Conservation (phyloP, 768 basidiomycete species). For the Suillus americanus region DNA sequence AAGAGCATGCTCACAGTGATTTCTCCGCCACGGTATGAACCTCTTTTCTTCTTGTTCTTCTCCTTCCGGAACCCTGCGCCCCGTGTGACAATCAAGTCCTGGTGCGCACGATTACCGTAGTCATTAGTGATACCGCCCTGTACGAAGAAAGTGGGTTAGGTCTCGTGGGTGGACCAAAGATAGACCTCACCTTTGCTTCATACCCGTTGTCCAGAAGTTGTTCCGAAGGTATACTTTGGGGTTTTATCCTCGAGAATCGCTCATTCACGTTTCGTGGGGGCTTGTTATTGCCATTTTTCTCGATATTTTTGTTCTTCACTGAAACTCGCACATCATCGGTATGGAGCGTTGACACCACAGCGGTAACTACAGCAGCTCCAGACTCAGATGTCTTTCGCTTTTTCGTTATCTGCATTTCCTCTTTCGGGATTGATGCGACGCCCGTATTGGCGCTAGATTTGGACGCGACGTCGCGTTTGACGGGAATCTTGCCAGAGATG, state of each 20-base stretch:
- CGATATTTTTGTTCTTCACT: neutral
- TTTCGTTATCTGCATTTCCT: conserved; percentile 44
- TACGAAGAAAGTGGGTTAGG: neutral
- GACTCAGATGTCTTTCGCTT: conserved; percentile 57
- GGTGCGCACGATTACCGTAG: conserved; percentile 84
- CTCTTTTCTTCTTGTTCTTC: conserved; percentile 99
- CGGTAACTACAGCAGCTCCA: conserved; percentile 49
- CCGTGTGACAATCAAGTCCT: conserved; percentile 89
- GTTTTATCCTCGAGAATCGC: conserved; percentile 81
- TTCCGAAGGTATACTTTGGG: conserved; percentile 47
- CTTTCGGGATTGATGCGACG: conserved; percentile 9
- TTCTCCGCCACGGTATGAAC: conserved; percentile 91
- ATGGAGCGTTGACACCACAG: conserved; percentile 30
- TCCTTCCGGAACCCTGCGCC: conserved; percentile 97
- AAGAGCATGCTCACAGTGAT: conserved; percentile 68
- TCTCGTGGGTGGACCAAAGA: neutral
- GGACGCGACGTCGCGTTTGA: neutral
- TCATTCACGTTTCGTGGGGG: conserved; percentile 45
- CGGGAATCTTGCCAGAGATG: neutral
- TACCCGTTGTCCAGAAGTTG: conserved; percentile 71
- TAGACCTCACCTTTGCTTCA: conserved; percentile 62
- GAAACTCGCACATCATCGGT: neutral
- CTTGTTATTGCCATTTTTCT: conserved; percentile 20
- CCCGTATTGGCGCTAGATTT: conserved; percentile 22
- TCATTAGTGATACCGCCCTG: conserved; percentile 71